phyloP scores from a whole-genome alignment of 2,329 filamentous ascomycete species.

The Waltergamsia citrina region DNA sequence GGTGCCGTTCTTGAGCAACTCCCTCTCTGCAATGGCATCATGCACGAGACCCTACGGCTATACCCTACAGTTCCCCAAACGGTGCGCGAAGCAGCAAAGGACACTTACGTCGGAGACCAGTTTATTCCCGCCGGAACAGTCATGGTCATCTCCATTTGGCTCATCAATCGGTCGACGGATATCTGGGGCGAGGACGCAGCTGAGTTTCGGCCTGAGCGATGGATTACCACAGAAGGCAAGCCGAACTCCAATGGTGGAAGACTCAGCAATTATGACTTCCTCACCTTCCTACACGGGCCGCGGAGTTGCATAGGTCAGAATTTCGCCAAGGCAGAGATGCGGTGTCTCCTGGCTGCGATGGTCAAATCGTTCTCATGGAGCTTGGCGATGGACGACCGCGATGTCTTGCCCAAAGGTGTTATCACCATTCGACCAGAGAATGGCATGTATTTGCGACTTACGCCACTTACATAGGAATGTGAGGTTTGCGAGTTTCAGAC shows the following conservation, averaged over 20 bases:
- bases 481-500: too few relatives aligned
- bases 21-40: slow-evolving; percentile 60
- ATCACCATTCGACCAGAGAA: slow-evolving; percentile 60
- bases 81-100: slow-evolving; percentile 44
- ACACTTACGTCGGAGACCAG: slow-evolving; percentile 48
- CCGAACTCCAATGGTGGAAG: slow-evolving; percentile 59
- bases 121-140: slow-evolving; percentile 55
- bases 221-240: slow-evolving; percentile 40
- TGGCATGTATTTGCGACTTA: slow-evolving; percentile 50
- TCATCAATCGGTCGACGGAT: slow-evolving; percentile 51
- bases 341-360: slow-evolving; percentile 59
- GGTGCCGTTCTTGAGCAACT: slow-evolving; percentile 49
- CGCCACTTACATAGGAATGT: too few relatives aligned
- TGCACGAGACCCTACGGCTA: slow-evolving; percentile 58
- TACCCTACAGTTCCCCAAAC: slow-evolving; percentile 59
- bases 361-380: slow-evolving; percentile 53
- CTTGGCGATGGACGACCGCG: slow-evolving; percentile 46
- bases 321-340: slow-evolving; percentile 67
- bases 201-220: slow-evolving; percentile 61
- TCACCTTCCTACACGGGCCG: slow-evolving; percentile 64
- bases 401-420: slow-evolving; percentile 50
- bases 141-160: slow-evolving; percentile 46
- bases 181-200: slow-evolving; percentile 60
- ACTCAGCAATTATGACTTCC: slow-evolving; percentile 57
- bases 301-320: slow-evolving; percentile 20